phyloP scores from a whole-genome alignment of 2,329 filamentous ascomycete species.

The Hirsutella minnesotensis region DNA sequence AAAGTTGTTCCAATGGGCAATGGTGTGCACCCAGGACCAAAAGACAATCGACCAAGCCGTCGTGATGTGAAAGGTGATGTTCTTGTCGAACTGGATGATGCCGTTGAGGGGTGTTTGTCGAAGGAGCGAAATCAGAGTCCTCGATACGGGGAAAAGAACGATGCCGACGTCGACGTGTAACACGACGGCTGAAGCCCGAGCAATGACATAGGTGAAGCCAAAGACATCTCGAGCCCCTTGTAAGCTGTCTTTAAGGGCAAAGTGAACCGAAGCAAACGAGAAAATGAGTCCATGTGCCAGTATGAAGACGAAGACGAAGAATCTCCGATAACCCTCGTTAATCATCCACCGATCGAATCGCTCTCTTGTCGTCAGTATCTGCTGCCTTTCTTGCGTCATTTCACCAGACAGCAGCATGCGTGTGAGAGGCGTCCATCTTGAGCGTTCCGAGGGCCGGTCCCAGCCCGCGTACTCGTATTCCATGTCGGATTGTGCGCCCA shows the following conservation, averaged over 20 bases:
- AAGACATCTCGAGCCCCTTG: conserved; percentile 54
- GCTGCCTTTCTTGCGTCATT: conserved; percentile 63
- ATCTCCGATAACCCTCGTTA: conserved; percentile 71
- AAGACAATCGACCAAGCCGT: conserved; percentile 83
- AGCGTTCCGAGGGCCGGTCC: conserved; percentile 48
- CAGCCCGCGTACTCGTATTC: conserved; percentile 14
- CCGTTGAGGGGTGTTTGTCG: conserved; percentile 74
- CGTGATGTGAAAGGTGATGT: conserved; percentile 78
- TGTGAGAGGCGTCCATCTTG: conserved; percentile 72
- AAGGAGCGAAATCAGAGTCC: conserved; percentile 70
- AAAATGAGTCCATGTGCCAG: conserved; percentile 66
- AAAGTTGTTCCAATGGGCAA: conserved; percentile 82
- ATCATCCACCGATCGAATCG: conserved; percentile 82
- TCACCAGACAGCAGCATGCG: conserved; percentile 75
- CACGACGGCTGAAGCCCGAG: conserved; percentile 61
- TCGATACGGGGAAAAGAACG: conserved; percentile 70
- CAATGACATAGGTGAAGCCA: conserved; percentile 65
- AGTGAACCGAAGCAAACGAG: conserved; percentile 69
- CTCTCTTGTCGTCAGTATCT: conserved; percentile 55
- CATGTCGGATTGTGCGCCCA: conserved; percentile 9
- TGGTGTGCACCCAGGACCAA: conserved; percentile 77
- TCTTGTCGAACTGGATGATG: conserved; percentile 81
- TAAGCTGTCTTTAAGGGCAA: conserved; percentile 65
- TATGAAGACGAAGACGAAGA: conserved; percentile 69
- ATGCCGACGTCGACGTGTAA: conserved; percentile 74